phyloP scores from a whole-genome alignment of 2,329 filamentous ascomycete species.

The Geoglossum cookeanum region DNA sequence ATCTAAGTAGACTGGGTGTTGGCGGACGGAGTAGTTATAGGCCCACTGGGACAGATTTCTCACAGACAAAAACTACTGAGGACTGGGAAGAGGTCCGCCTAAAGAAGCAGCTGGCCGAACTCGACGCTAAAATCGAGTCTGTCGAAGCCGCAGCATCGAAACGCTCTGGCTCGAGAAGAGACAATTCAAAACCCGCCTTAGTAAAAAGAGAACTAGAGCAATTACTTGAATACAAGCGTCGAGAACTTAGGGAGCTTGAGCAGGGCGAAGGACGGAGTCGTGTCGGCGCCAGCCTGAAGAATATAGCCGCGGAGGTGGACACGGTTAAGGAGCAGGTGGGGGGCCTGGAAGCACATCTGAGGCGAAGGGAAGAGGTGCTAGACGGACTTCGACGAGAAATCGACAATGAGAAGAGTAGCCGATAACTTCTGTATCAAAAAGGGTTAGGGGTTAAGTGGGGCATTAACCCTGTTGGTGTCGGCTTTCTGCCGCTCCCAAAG shows the following conservation, averaged over 20 bases:
- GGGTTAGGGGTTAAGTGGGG: neutral
- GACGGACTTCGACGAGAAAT: constrained; percentile 64
- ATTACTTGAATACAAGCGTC: constrained; percentile 83
- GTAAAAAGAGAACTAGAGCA: constrained; percentile 91
- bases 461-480: no score
- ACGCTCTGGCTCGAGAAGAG: constrained; percentile 34
- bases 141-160: constrained; percentile 57
- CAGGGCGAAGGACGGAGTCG: constrained; percentile 48
- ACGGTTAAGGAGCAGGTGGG: constrained; percentile 91
- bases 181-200: constrained; percentile 68
- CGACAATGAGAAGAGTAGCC: constrained; percentile 53
- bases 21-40: constrained; percentile 44
- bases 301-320: constrained; percentile 66
- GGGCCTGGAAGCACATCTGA: constrained; percentile 66
- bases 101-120: constrained; percentile 75
- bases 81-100: constrained; percentile 96
- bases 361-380: constrained; percentile 54
- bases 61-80: constrained; percentile 59
- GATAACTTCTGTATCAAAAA: neutral
- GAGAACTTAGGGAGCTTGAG: constrained; percentile 56
- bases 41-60: constrained; percentile 78
- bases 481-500: no score
- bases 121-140: constrained; percentile 72
- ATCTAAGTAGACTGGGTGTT: constrained; percentile 71
- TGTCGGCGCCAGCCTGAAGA: constrained; percentile 53